Evolutionary conservation across 2,329 filamentous ascomycete species (phyloP), one percentile per base, ranked within the genome.

Genomic region (Penicillium sp.): DNA sequence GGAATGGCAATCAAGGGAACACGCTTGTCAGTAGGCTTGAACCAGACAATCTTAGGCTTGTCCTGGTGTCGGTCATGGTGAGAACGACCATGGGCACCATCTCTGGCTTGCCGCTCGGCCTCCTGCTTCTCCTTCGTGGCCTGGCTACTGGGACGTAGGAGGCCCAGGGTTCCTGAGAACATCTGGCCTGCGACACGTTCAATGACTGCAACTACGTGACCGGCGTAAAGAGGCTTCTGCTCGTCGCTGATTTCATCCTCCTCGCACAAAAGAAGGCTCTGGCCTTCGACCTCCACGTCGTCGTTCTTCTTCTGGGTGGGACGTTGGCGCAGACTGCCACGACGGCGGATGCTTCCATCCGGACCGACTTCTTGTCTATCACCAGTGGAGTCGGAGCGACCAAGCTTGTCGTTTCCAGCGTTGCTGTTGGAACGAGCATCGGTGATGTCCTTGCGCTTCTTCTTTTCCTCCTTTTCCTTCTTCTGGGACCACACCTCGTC

Each of bases 241-340:
- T 97, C 94, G 69, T 99, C 94, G 66, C 91, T 97, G 75, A 99
- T 97, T 73, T 99, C 94, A 72, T 99, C 94, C 72, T 99, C 94
- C 71, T 99, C 94, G 61, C 97, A 94, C 16, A 99, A 85, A 21
- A 99, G 86, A 54, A 99, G 83, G 72, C 93, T 97, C 76, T 99
- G 94, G 24, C 94, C 94, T 74, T 99, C 94, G 27, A 99, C 94
- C 75, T 99, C 94, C 24, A 99, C 94, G 73, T 99, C 94, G 64
- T 99, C 94, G 61, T 99, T 99, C 85, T 99, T 99, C 86, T 99
- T 99, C 77, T 99, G 94, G 0, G 93, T 97, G 8, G 94, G 94
- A 50, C 94, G 89, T 79, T 97, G 94, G 69, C 94, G 89, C 64
- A 99, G 84, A 83, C 93, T 97, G 63, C 94, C 94, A 69, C 94